These are phyloP conservation scores for Mycosarcoma mackinlayi DNA, from an alignment of 1,284 basidiomycete genomes.

Conservation along the genomic window DNA sequence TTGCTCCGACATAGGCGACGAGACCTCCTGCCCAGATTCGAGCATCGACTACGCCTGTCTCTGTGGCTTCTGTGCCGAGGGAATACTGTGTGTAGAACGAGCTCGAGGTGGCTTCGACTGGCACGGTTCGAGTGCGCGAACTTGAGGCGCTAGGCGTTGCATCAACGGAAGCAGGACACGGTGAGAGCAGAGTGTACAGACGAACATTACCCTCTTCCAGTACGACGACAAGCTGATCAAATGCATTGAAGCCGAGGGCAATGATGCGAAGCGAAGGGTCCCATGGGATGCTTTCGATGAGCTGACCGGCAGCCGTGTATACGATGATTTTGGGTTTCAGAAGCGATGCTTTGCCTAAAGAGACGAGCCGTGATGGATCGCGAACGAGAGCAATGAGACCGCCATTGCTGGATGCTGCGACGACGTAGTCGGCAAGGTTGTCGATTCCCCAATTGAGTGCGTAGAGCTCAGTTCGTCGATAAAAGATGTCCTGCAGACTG, in stretches of 20 bases:
- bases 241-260: constrained; percentile 82
- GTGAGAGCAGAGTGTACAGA: constrained; percentile 79
- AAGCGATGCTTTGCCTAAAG: constrained; percentile 76
- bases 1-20: constrained; percentile 82
- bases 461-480: constrained; percentile 81
- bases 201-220: constrained; percentile 93
- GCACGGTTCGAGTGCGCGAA: constrained; percentile 29
- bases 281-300: constrained; percentile 74
- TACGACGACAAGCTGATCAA: constrained; percentile 83
- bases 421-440: constrained; percentile 81
- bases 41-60: constrained; percentile 84
- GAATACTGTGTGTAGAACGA: constrained; percentile 86
- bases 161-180: constrained; percentile 34
- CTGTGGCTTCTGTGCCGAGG: constrained; percentile 83
- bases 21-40: constrained; percentile 85
- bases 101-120: constrained; percentile 66
- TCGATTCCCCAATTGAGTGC: constrained; percentile 82
- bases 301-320: constrained; percentile 71
- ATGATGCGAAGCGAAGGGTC: constrained; percentile 78
- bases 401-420: constrained; percentile 84
- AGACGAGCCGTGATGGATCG: constrained; percentile 82
- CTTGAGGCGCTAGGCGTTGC: constrained; percentile 11
- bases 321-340: constrained; percentile 75
- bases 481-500: constrained; percentile 67
- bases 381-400: constrained; percentile 89